A percentile compares a stretch with the other conserved stretches of the same genome.
phyloP scores from a whole-genome alignment of 257 asterid species.

The Nicotiana otophora region DNA sequence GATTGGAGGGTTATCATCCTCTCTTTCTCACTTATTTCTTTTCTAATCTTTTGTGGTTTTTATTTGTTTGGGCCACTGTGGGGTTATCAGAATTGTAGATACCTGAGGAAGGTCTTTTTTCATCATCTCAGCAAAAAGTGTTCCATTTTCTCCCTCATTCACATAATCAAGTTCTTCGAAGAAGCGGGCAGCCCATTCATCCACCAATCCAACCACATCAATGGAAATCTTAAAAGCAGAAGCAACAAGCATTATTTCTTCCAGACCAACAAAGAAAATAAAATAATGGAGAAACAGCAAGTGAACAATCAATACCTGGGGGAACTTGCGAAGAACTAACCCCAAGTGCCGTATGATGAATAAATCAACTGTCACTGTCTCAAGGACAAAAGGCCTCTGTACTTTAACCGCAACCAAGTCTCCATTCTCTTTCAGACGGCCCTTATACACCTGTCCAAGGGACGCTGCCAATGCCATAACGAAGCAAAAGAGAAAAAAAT shows the following conservation, averaged over 20 bases:
- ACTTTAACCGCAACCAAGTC: conserved; percentile 97
- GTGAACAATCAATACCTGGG: conserved; percentile 51
- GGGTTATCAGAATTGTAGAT: neutral
- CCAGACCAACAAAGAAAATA: neutral
- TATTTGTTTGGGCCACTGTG: neutral
- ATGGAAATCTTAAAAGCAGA: conserved; percentile 46
- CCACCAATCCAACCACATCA: conserved; percentile 97
- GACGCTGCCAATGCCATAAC: conserved; percentile 63
- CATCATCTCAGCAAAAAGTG: conserved; percentile 91
- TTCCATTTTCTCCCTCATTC: conserved; percentile 97
- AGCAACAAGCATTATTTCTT: conserved; percentile 9
- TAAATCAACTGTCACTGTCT: conserved; percentile 94
- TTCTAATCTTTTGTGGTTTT: neutral
- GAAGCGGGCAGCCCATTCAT: conserved; percentile 99
- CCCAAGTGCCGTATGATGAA: conserved; percentile 84
- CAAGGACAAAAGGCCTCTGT: conserved; percentile 98
- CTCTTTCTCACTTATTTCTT: neutral
- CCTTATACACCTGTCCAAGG: conserved; percentile 98
- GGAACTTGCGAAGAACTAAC: conserved; percentile 83
- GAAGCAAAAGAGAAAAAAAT: conserved; percentile 5
- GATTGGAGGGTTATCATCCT: neutral
- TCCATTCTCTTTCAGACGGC: conserved; percentile 90
- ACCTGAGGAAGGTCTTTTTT: conserved; percentile 99
- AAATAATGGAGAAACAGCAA: conserved; percentile 5
- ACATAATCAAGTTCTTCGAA: conserved; percentile 98